Evolutionary conservation across 2,329 filamentous ascomycete genomes (phyloP).

Genomic region (Neonectria hederae): DNA sequence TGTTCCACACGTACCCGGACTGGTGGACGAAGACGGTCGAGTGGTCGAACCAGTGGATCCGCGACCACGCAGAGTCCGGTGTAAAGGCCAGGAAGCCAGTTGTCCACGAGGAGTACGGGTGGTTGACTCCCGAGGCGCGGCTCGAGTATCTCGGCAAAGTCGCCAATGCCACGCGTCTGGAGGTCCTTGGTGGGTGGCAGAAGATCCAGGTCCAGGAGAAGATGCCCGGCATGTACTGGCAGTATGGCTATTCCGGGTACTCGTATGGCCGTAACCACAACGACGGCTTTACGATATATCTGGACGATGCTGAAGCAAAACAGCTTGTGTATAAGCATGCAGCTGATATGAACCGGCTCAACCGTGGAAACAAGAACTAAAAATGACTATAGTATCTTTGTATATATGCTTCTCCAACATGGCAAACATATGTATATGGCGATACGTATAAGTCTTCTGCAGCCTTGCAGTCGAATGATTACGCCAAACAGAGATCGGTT

Average conservation of each 20-base stretch:
- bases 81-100: slow-evolving; percentile 58
- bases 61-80: slow-evolving; percentile 60
- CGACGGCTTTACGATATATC: slow-evolving; percentile 65
- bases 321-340: slow-evolving; percentile 56
- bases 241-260: slow-evolving; percentile 61
- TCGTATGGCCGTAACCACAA: slow-evolving; percentile 65
- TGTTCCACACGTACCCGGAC: slow-evolving; percentile 66
- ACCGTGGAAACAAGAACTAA: background rate
- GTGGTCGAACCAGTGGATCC: slow-evolving; percentile 65
- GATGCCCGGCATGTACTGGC: slow-evolving; percentile 66
- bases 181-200: slow-evolving; percentile 62
- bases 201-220: slow-evolving; percentile 57
- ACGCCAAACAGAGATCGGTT: too few species aligned
- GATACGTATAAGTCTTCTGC: background rate
- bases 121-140: slow-evolving; percentile 58
- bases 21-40: slow-evolving; percentile 63
- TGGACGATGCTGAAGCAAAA: slow-evolving; percentile 59
- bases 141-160: slow-evolving; percentile 53
- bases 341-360: slow-evolving; percentile 48
- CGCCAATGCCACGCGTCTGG: slow-evolving; percentile 53
- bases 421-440: background rate
- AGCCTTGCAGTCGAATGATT: too few species aligned
- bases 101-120: slow-evolving; percentile 57
- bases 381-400: background rate
- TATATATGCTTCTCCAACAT: background rate